A percentile compares a stretch with the other conserved stretches of the same genome.
phyloP scores from a whole-genome alignment of 2,329 filamentous ascomycete species.

The Fusarium continuum region DNA sequence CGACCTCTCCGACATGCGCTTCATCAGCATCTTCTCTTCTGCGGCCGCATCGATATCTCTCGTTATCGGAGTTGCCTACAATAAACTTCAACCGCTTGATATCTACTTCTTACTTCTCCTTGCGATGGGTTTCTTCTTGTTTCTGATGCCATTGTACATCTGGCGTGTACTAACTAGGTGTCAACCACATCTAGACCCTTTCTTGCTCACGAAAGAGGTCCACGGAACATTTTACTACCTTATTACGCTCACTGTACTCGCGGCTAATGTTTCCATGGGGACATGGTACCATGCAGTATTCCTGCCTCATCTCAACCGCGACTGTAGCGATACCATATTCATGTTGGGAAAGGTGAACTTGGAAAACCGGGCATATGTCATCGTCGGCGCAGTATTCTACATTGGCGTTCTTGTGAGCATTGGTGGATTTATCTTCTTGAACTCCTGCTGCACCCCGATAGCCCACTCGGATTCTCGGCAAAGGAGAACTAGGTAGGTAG shows the following conservation, averaged over 20 bases:
- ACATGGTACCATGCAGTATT: slow-evolving; percentile 47
- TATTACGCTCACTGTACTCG: slow-evolving; percentile 40
- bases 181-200: slow-evolving; percentile 45
- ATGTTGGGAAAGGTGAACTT: slow-evolving; percentile 45
- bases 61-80: slow-evolving; percentile 38
- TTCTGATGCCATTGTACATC: slow-evolving; percentile 47
- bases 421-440: slow-evolving; percentile 37
- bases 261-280: slow-evolving; percentile 43
- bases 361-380: slow-evolving; percentile 41
- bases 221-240: slow-evolving; percentile 42
- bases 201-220: slow-evolving; percentile 41
- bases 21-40: slow-evolving; percentile 47
- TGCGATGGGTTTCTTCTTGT: slow-evolving; percentile 44
- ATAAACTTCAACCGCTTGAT: slow-evolving; percentile 42
- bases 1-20: slow-evolving; percentile 43
- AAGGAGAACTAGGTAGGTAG: slow-evolving; percentile 36
- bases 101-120: slow-evolving; percentile 48
- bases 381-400: slow-evolving; percentile 46
- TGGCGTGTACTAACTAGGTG: slow-evolving; percentile 48
- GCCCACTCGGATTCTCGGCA: slow-evolving; percentile 22
- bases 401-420: slow-evolving; percentile 42
- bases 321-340: slow-evolving; percentile 47
- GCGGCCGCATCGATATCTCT: slow-evolving; percentile 42
- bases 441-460: slow-evolving; percentile 35
- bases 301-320: slow-evolving; percentile 35